Evolutionary conservation across 371 early-diverging fungal genomes (phyloP).

Genomic region (Lichtheimia hyalospora): DNA sequence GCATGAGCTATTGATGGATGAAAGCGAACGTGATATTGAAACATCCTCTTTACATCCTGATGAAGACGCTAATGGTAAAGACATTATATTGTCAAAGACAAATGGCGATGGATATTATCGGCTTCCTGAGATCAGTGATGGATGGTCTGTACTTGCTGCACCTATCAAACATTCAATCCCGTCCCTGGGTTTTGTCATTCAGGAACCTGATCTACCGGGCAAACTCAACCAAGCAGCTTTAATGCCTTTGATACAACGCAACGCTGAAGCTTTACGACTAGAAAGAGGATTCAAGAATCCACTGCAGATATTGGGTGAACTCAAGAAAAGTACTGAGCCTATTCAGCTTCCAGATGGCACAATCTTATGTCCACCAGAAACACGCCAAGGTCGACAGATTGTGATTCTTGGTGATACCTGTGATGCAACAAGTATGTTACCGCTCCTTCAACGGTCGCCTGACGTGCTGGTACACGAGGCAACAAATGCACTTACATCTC

Average conservation of each 20-base stretch:
- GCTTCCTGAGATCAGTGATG: background rate
- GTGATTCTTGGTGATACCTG: constrained; percentile 62
- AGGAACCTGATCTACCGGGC: constrained; percentile 42
- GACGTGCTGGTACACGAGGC: constrained; percentile 62
- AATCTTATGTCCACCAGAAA: constrained; percentile 30
- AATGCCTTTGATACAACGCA: constrained; percentile 40
- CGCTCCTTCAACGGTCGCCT: constrained; percentile 3
- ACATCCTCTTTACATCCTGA: constrained; percentile 28
- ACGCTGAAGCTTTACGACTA: constrained; percentile 32
- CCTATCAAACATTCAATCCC: constrained; percentile 57
- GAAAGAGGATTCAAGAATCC: constrained; percentile 44
- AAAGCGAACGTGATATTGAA: constrained; percentile 12
- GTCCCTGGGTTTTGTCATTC: constrained; percentile 52
- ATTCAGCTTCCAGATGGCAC: constrained; percentile 52
- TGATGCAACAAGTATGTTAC: constrained; percentile 35
- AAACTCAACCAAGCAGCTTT: constrained; percentile 37
- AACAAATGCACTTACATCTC: constrained; percentile 53
- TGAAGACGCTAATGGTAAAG: constrained; percentile 41
- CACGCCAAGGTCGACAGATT: constrained; percentile 45
- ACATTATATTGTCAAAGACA: constrained; percentile 1
- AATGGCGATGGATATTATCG: background rate
- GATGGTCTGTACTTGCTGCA: constrained; percentile 35
- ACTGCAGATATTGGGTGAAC: constrained; percentile 37
- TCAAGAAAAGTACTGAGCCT: constrained; percentile 40
- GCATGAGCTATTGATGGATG: constrained; percentile 41